Evolutionary conservation across 2,329 filamentous ascomycete species (phyloP), one percentile per base, ranked within the genome.

Genomic region (Zelopaecilomyces penicillatus): DNA sequence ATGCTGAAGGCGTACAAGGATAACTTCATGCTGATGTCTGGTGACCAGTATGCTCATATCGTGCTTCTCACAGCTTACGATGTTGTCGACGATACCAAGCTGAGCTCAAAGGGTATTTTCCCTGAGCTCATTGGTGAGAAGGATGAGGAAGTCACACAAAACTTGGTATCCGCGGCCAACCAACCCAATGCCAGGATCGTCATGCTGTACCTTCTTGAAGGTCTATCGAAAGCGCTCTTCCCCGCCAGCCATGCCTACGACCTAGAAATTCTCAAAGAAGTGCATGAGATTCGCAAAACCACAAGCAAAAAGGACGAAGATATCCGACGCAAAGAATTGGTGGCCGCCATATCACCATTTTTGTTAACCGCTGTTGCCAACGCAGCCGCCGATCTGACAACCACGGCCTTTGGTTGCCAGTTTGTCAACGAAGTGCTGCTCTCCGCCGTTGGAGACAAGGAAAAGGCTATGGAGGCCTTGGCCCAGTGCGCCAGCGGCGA

Each of bases 301-400:
- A 97, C 90, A 2, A 95, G 87, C 52, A 98, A 97, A 70, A 98
- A 98, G 67, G 88, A 95, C 46, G 74, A 87, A 1, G 82, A 84
- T 43, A 66, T 76, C 26, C 80, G 93, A 47, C 80, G 85, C 46
- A 74, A 79, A 54, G 93, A 96, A 62, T 71, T 98, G 36, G 71
- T 87, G 26, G 78, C 81, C 47, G 75, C 81, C 8, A 69, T 95
- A 29, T 89, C 88, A 1, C 81, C 86, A 2, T 76, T 82, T 30
- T 70, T 97, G 3, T 73, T 98, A 30, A 76, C 81, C 37, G 79
- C 87, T 34, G 83, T 97, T 47, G 75, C 79, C 1, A 71, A 79
- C 2, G 77, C 82, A 27, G 78, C 89, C 1, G 67, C 72, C 3
- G 78, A 83, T 33, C 74, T 98, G 19, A 76, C 85, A 2, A 70